Evolutionary conservation across 371 early-diverging fungal genomes (phyloP), one percentile per base, ranked within the genome.

Genomic region (Thermomucor indicae-seudaticae): DNA sequence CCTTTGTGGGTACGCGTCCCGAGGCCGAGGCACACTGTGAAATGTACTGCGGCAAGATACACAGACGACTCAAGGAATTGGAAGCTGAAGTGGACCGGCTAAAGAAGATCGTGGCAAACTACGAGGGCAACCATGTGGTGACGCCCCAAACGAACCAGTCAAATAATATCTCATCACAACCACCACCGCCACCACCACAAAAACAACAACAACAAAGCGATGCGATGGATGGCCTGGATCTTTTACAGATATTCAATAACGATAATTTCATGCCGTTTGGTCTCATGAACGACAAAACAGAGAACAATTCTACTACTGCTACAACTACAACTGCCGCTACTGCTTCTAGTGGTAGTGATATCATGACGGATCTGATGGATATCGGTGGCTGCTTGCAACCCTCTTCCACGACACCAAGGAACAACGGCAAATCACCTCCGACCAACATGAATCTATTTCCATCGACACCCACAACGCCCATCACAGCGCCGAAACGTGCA

Each of bases 1-100:
- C 65, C 1, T 76, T 61, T 53, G 44, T 70, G 5, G 73, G 63
- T 4, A 68, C 73, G 0, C 27, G 58, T 10, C 19, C 47, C 3
- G 64, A 76, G 29, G 59, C 46, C 12, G 57, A 57, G 5, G 48
- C 31, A 11, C 77, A 76, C 40, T 62, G 66, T 16, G 64, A 70
- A 11, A 32, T 29, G 12, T 72, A 76, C 17, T 76, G 77, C 19
- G 71, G 71, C 12, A 57, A 61, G 52, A 28, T 76, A 20, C 72
- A 70, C 44, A 37, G 63, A 30, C 55, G 55, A 30, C 49, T 76
- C 1, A 44, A 62, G 2, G 55, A 66, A 20, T 47, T 76, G n/a
- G 69, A 70, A 47, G 37, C 51, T 19, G 63, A 70, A 45, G 62
- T 60, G 12, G 48, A 64, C 22, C 54, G 53, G 25, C 30, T 74